Conservation (phyloP, 495 filamentous ascomycete species). For the Penicillium cinerascens region DNA sequence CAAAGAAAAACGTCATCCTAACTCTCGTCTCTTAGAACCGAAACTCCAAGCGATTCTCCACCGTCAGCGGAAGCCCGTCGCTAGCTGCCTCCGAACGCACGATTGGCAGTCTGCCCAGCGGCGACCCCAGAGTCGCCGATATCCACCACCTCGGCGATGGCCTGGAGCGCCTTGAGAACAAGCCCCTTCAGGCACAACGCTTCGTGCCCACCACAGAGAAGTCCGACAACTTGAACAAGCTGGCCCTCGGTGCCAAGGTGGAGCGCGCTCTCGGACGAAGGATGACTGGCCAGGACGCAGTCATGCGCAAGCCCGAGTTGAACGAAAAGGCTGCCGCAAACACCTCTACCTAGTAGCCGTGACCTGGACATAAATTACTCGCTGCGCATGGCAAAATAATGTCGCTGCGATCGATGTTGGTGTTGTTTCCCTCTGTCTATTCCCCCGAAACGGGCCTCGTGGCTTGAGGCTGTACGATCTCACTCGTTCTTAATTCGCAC, state of each 20-base stretch:
- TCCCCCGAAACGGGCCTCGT: not conserved
- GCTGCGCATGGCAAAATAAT: not conserved
- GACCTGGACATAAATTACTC: not conserved
- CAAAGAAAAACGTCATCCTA: not conserved
- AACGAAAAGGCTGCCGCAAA: conserved; percentile 44
- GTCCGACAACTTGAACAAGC: conserved; percentile 78
- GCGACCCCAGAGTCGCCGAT: conserved; percentile 59
- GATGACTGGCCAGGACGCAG: conserved; percentile 89
- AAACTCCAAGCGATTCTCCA: conserved; percentile 75
- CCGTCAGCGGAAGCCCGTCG: conserved; percentile 72
- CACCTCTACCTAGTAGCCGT: conserved; percentile 22
- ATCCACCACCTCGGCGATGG: conserved; percentile 79
- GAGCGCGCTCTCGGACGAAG: conserved; percentile 86
- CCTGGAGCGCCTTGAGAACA: conserved; percentile 88
- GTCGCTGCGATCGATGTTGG: not conserved
- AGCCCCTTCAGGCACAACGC: conserved; percentile 77
- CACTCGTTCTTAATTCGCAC: conserved; percentile 9
- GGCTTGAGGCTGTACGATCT: conserved; percentile 10
- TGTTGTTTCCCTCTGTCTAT: conserved; percentile 1
- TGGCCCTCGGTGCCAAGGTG: conserved; percentile 89
- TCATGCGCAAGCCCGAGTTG: conserved; percentile 62
- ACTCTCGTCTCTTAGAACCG: conserved; percentile 45
- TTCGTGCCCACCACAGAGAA: conserved; percentile 81
- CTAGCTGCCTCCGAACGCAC: conserved; percentile 61
- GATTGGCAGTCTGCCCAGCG: conserved; percentile 56